Evolutionary conservation across 352 stramenopile genomes (phyloP).

Genomic region (Globisporangium nagaii): DNA sequence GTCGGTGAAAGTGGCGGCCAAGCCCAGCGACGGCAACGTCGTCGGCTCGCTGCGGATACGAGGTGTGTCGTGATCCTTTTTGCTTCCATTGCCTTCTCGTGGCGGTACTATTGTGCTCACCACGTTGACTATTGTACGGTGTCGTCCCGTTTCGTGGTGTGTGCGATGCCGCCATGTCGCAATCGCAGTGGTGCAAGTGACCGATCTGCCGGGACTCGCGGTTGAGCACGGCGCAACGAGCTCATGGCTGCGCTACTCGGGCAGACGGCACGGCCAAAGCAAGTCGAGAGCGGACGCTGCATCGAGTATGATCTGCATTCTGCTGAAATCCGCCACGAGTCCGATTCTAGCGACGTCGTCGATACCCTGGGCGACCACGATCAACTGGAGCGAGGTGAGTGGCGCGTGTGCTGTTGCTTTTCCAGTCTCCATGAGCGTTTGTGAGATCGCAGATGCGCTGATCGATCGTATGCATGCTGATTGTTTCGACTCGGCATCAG

Average conservation of each 20-base stretch:
- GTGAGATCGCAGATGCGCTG: not conserved
- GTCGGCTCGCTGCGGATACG: constrained; percentile 51
- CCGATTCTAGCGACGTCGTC: constrained; percentile 39
- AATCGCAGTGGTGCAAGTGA: constrained; percentile 34
- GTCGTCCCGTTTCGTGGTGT: no score
- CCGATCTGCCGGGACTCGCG: constrained; percentile 36
- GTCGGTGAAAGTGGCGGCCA: constrained; percentile 37
- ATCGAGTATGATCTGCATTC: constrained; percentile 40
- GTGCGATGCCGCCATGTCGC: no score
- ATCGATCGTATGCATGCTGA: not conserved
- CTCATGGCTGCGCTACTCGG: constrained; percentile 52
- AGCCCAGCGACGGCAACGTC: constrained; percentile 32
- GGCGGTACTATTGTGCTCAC: no score
- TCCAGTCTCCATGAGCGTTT: not conserved
- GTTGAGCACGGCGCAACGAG: constrained; percentile 13
- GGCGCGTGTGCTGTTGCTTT: not conserved
- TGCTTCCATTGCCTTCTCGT: not conserved
- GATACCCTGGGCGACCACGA: constrained; percentile 23
- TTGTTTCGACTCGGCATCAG: constrained; percentile 15
- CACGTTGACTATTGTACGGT: no score
- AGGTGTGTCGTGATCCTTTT: constrained; percentile 20
- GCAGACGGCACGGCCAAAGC: constrained; percentile 12
- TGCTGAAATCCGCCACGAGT: constrained; percentile 29
- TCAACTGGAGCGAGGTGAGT: constrained; percentile 53
- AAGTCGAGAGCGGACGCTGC: constrained; percentile 20